Percentiles rank a stretch among this genome's conserved stretches.
Conservation (phyloP, 2,329 filamentous ascomycete species). For the Aspergillus sp. region DNA sequence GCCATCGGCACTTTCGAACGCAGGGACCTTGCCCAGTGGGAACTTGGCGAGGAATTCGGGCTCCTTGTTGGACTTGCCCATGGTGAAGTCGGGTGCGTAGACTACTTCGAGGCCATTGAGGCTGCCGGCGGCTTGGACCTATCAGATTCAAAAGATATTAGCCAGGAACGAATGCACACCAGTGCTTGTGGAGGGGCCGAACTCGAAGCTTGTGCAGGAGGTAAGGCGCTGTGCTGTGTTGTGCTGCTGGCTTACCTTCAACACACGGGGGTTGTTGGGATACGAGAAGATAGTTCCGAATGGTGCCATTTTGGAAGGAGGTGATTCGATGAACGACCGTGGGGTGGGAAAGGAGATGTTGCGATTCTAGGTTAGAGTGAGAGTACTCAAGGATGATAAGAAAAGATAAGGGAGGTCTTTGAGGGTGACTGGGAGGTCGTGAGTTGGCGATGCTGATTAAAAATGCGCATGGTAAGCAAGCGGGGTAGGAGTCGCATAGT, state of each 20-base stretch:
- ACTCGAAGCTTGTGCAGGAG: no score
- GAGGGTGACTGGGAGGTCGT: no score
- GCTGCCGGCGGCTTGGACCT: constrained; percentile 27
- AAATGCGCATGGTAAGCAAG: no score
- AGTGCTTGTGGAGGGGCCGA: no score
- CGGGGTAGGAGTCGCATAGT: no score
- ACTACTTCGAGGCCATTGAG: constrained; percentile 30
- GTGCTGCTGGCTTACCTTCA: constrained; percentile 8
- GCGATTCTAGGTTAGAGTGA: no score
- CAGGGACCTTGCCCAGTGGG: constrained; percentile 49
- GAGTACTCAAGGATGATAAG: no score
- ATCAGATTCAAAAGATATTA: neutral
- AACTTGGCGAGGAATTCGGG: constrained; percentile 48
- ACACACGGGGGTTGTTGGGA: constrained; percentile 16
- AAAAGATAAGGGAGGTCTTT: no score
- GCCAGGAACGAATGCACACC: neutral
- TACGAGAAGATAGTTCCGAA: constrained; percentile 16
- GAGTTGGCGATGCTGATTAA: no score
- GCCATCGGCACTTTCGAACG: constrained; percentile 46
- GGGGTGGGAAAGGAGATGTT: no score
- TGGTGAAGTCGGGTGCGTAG: constrained; percentile 32
- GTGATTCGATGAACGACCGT: no score
- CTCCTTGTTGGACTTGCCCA: constrained; percentile 40
- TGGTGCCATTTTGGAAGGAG: neutral
- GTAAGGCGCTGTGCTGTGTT: no score